These are phyloP conservation scores for Casaregolazyma suthepensis DNA, from an alignment of 1,139 yeast genomes.

Conservation along the genomic window DNA sequence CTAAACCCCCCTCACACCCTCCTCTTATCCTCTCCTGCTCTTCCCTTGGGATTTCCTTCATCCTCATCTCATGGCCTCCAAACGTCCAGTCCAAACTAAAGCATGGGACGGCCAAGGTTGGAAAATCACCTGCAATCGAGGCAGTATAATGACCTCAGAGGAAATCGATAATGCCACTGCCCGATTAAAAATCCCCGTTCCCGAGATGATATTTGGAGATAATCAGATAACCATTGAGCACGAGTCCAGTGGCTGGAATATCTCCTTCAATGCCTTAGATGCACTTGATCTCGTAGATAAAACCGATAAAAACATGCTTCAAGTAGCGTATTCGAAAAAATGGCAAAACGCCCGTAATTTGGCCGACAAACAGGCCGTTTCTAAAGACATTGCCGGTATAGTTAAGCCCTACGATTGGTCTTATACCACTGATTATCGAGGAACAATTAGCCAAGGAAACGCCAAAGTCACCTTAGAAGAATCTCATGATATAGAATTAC, in stretches of 20 bases:
- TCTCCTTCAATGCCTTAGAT: conserved; percentile 70
- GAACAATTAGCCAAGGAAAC: conserved; percentile 35
- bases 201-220: conserved; percentile 98
- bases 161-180: conserved; percentile 70
- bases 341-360: conserved; percentile 67
- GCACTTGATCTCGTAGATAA: conserved; percentile 66
- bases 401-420: conserved; percentile 96
- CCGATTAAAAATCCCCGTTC: conserved; percentile 69
- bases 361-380: conserved; percentile 22
- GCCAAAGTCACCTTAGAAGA: conserved; percentile 18
- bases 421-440: conserved; percentile 73
- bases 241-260: conserved; percentile 36
- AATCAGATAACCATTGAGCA: conserved; percentile 52
- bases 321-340: conserved; percentile 82
- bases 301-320: conserved; percentile 43
- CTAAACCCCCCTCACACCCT: neutral
- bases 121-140: conserved; percentile 66
- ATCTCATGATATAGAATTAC: conserved; percentile 41
- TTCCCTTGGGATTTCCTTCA: neutral
- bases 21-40: neutral
- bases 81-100: neutral
- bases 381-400: conserved; percentile 41
- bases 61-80: neutral
- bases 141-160: conserved; percentile 66
- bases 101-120: conserved; percentile 45